Base-by-base conservation (phyloP, 2,329 filamentous ascomycete genomes). In the Cercospora sp. region DNA sequence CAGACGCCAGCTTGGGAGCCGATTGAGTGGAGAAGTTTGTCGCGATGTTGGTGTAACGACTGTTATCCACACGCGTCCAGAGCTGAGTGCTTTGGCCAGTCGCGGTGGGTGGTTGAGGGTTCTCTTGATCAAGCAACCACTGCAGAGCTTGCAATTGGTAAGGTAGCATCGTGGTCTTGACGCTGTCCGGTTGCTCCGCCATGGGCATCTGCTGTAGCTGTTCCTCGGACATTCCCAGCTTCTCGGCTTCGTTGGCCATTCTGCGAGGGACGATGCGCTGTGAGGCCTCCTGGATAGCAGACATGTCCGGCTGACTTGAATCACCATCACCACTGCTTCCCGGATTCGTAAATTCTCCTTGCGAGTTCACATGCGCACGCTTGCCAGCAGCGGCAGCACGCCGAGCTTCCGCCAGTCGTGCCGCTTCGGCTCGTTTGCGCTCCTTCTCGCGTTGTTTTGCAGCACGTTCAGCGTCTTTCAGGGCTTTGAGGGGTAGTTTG, bases 71-170 rank as follows among this genome's bases (percentile, higher is more conserved):
- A 64, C 60, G 91, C 10, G 28, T 63, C 93, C 93, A 97, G 13
- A 97, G 82, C 79, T 97, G 93, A 1, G 92, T 87, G 26, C 88
- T 81, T 10, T 91, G 86, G 1, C 84, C 81, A 0, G 89, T 87
- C 0, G 85, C 86, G 1, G 82, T 74, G 3, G 93, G 92, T 12
- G 91, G 81, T 40, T 84, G 78, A 0, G 92, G 92, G 13, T 85
- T 87, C 77, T 97, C 93, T 73, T 92, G 92, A 7, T 88, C 84
- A 18, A 88, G 82, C 86, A 97, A 87, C 93, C 93, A 97, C 16
- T 89, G 88, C 45, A 97, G 82, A 6, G 92, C 93, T 82, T 94
- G 83, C 60, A 88, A 86, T 76, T 97, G 93, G 79, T 96, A 95
- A 1, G 92, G 90, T 67, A 97, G 84, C 60, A 97, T 82, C 45